phyloP scores from a whole-genome alignment of 164 flowering plant species.

The Platanus orientalis region DNA sequence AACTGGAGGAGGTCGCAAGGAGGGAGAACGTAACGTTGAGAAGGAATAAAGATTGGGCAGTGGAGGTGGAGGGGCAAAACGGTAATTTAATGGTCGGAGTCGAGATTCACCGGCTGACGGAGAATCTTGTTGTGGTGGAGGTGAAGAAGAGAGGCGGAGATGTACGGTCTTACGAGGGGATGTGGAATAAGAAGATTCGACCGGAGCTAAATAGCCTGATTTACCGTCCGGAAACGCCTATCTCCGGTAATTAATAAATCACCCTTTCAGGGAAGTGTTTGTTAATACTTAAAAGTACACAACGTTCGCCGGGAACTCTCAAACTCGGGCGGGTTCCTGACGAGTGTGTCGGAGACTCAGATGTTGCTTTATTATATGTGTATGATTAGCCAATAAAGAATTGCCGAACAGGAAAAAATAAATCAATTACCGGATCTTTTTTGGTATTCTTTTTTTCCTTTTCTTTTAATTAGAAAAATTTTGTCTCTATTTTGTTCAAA shows the following conservation, averaged over 20 bases:
- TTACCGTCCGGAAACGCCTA: slow-evolving; percentile 19
- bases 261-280: background rate
- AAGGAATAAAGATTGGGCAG: slow-evolving; percentile 20
- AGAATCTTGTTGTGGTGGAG: slow-evolving; percentile 39
- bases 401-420: no score
- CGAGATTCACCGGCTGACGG: slow-evolving; percentile 36
- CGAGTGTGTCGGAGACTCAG: background rate
- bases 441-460: no score
- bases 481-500: no score
- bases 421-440: no score
- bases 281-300: no score
- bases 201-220: slow-evolving; percentile 30
- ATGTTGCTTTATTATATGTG: no score
- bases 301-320: background rate
- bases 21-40: slow-evolving; percentile 17
- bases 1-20: slow-evolving; percentile 29
- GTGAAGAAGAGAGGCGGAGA: slow-evolving; percentile 14
- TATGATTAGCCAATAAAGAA: no score
- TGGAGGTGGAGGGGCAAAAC: slow-evolving; percentile 32
- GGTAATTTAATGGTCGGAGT: slow-evolving; percentile 27
- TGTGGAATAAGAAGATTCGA: slow-evolving; percentile 36
- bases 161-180: slow-evolving; percentile 1
- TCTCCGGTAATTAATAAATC: slow-evolving; percentile 1
- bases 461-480: no score
- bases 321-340: background rate